Base-by-base conservation (phyloP, 2,329 filamentous ascomycete genomes). In the Cercospora sp. region DNA sequence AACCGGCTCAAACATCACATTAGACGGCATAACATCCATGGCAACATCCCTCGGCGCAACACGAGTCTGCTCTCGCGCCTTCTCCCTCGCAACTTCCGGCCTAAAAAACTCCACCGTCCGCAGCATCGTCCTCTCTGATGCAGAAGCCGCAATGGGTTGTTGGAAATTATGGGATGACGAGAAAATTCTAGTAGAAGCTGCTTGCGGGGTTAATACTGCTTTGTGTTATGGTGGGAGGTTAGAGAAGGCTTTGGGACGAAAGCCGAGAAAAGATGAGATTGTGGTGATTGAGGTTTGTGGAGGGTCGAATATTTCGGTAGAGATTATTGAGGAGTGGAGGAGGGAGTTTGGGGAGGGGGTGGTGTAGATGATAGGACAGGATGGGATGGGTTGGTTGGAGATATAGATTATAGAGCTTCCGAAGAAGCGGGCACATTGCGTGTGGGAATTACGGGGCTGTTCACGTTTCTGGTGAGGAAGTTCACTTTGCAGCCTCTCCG, bases 261-360 rank as follows among this genome's bases (percentile, higher is more conserved):
- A 12, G 30, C 62, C 51, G 28, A 51, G 58, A 13, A 85, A 85
- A 36, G 48, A 66, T 28, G 85, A 92, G 70, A 89, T 85, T 80
- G 86, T 97, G 5, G 93, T 97, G 1, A 83, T 97, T 63, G 84
- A 96, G 26, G 88, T 97, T 6, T 98, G 94, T 76, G 94, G 94
- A 1, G 86, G 86, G 9, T 85, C 80, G 62, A 84, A 83, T 72
- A 79, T 87, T 39, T 83, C 79, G 1, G 76, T 82, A 2, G 81
- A 83, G 60, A 84, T 84, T 80, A 74, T 87, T 66, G 79, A 78
- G 23, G 79, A 80, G 62, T 87, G 83, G 79, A 79, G 81, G 67
- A 69, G 77, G 62, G 78, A 81, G 73, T 80, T 60, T 36, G 55
- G 20, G 12, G 33, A 36, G 12, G 33, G 30, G 8, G 1, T 36